phyloP scores from a whole-genome alignment of 495 filamentous ascomycete genomes.

The Hypomontagnella monticulosa region DNA sequence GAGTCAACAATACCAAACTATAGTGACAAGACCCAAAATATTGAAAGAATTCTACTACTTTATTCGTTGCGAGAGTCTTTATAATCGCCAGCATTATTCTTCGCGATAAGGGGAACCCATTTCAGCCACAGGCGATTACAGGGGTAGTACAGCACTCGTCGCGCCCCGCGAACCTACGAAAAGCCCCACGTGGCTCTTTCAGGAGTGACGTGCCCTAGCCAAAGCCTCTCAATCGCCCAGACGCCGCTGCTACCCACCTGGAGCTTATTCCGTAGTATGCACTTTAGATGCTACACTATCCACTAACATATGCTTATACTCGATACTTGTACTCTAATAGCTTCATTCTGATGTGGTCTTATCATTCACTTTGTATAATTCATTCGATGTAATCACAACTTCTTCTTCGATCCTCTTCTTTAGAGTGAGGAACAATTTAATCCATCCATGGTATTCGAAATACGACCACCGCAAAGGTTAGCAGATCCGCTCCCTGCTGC shows the following conservation, averaged over 20 bases:
- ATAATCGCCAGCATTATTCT: not conserved
- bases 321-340: constrained; percentile 3
- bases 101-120: not conserved
- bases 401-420: not conserved
- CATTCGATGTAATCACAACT: not conserved
- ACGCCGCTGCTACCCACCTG: constrained; percentile 19
- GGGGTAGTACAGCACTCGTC: constrained; percentile 6
- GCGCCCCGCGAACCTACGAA: constrained; percentile 28
- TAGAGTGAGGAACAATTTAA: not conserved
- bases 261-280: no score
- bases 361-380: not conserved
- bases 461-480: constrained; percentile 37
- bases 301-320: not conserved
- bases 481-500: constrained; percentile 41
- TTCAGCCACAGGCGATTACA: constrained; percentile 19
- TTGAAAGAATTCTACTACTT: no score
- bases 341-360: constrained; percentile 4
- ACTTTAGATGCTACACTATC: no score
- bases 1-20: no score
- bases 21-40: no score
- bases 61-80: no score
- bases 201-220: constrained; percentile 25
- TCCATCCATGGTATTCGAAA: constrained; percentile 42
- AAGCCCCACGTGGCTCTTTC: constrained; percentile 41
- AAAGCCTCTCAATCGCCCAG: not conserved